Evolutionary conservation across 2,329 filamentous ascomycete species (phyloP), one percentile per base, ranked within the genome.

Genomic region (Colletotrichum orbiculare): DNA sequence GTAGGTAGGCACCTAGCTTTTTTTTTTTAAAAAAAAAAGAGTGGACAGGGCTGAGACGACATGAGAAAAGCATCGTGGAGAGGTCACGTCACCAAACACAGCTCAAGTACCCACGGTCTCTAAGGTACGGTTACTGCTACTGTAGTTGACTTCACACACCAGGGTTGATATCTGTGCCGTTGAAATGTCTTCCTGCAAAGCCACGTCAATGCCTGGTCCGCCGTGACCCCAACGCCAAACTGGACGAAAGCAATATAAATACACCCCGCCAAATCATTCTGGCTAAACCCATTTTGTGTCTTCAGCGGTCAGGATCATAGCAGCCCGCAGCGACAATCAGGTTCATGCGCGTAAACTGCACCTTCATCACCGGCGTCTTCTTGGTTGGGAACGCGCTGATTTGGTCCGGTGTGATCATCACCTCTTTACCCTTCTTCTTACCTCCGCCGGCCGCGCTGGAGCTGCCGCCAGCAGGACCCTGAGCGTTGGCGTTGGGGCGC

Each of bases 331-430:
- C 94, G 67, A 98, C 83, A 11, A 97, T 91, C 69, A 98, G 78
- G 75, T 99, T 99, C 93, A 97, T 97, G 66, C 93, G 85, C 4
- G 96, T 98, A 73, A 97, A 97, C 73, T 91, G 88, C 58, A 97
- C 94, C 79, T 95, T 96, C 78, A 96, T 92, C 10, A 98, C 92
- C 0, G 95, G 94, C 13, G 91, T 95, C 80, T 97, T 97, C 86
- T 99, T 99, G 4, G 96, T 98, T 1, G 93, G 90, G 75, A 97
- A 98, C 1, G 93, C 94, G 69, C 89, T 93, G 79, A 99, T 96
- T 79, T 98, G 96, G 74, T 99, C 96, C 0, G 94, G 90, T 0
- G 91, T 94, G 48, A 97, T 91, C 72, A 93, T 92, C 4, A 94
- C 92, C 72, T 97, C 95, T 77, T 97, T 97, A 60, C 87, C 88